These are phyloP conservation scores for Sequoia sempervirens DNA, from an alignment of 75 land plant species.

Conservation along the genomic window DNA sequence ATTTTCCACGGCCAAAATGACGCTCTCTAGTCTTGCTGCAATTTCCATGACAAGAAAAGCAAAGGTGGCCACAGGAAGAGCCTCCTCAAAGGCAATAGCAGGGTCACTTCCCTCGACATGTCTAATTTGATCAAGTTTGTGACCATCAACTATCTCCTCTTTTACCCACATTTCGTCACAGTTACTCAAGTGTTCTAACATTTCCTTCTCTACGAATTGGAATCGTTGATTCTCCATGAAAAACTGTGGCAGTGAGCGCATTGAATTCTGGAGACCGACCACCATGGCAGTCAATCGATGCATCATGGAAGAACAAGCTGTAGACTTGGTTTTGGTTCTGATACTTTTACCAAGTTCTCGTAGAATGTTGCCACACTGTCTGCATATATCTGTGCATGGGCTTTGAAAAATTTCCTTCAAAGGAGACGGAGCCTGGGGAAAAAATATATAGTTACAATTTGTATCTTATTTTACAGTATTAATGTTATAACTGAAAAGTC, in stretches of 20 bases:
- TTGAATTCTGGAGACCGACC: conserved; percentile 29
- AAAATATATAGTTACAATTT: no score
- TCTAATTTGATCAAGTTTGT: no score
- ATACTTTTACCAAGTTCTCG: conserved; percentile 28
- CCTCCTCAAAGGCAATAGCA: conserved; percentile 12
- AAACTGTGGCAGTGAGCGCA: no score
- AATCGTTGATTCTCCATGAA: no score
- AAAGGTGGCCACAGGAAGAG: conserved; percentile 32
- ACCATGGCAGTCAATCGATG: conserved; percentile 35
- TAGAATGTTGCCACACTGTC: conserved; percentile 27
- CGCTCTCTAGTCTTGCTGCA: conserved; percentile 28
- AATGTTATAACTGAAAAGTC: neutral
- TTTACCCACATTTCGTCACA: no score
- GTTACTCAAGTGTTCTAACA: no score
- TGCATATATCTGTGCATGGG: conserved; percentile 33
- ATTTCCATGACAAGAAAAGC: conserved; percentile 38
- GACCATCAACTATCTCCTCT: no score
- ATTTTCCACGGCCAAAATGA: conserved; percentile 27
- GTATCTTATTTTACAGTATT: neutral
- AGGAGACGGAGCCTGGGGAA: conserved; percentile 28
- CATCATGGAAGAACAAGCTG: conserved; percentile 17
- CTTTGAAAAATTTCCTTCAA: conserved; percentile 35
- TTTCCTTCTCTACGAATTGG: no score
- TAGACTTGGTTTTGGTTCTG: conserved; percentile 34
- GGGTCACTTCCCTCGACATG: neutral